phyloP scores from a whole-genome alignment of 2,329 filamentous ascomycete genomes.

The Colletotrichum godetiae region DNA sequence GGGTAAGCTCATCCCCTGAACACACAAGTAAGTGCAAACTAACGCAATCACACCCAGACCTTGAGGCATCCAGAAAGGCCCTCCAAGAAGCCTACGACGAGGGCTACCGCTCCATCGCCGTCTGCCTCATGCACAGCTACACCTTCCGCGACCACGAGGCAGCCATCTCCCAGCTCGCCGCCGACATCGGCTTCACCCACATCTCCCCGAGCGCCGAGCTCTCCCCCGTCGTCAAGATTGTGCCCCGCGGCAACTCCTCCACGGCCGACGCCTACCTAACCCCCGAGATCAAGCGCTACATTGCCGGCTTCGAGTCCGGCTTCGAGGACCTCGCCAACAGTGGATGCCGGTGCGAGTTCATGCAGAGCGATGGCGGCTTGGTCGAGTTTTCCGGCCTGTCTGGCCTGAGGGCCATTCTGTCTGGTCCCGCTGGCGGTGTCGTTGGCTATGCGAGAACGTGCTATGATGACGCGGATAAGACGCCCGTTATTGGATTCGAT shows the following conservation, averaged over 20 bases:
- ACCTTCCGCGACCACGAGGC: constrained; percentile 73
- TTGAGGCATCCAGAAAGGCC: constrained; percentile 62
- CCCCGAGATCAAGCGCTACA: constrained; percentile 77
- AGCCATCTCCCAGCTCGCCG: constrained; percentile 48
- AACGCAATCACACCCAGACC: constrained; percentile 35
- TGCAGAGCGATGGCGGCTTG: constrained; percentile 70
- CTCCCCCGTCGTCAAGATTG: constrained; percentile 77
- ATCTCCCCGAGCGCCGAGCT: constrained; percentile 60
- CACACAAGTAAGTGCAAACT: not conserved
- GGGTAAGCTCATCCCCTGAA: not conserved
- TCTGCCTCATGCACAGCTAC: constrained; percentile 79
- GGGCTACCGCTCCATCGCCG: constrained; percentile 74
- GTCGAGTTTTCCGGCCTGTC: constrained; percentile 71
- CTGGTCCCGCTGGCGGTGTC: constrained; percentile 82
- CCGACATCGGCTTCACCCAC: constrained; percentile 67
- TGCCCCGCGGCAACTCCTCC: constrained; percentile 79
- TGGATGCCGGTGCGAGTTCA: constrained; percentile 73
- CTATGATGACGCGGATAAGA: constrained; percentile 74
- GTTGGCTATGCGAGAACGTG: constrained; percentile 82
- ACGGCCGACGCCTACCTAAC: constrained; percentile 85
- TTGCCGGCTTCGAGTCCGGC: constrained; percentile 55
- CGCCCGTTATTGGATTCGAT: constrained; percentile 81
- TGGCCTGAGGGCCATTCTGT: constrained; percentile 76
- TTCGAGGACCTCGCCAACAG: constrained; percentile 64
- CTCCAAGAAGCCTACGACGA: constrained; percentile 70